A percentile compares a stretch with the other conserved stretches of the same genome.
Conservation (phyloP, 257 asterid species). For the Gentiana dahurica region DNA sequence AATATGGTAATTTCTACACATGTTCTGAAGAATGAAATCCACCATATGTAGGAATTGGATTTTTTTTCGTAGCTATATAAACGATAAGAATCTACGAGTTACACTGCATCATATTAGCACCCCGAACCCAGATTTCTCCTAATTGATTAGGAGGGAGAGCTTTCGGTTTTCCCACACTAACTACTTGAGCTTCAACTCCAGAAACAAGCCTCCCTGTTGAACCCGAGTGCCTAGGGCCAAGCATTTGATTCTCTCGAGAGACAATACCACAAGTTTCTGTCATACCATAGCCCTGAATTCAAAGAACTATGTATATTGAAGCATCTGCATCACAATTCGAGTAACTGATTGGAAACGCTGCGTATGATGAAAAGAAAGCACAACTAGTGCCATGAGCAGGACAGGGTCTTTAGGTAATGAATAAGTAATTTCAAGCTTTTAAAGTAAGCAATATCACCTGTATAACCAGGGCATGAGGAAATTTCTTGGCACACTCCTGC, state of each 20-base stretch:
- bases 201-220: conserved; percentile 63
- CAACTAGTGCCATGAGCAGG: too few species aligned
- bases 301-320: neutral
- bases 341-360: too few species aligned
- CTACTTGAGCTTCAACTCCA: conserved; percentile 67
- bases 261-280: conserved; percentile 48
- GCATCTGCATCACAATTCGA: too few species aligned
- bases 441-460: conserved; percentile 30
- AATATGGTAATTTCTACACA: neutral
- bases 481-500: conserved; percentile 80
- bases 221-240: conserved; percentile 22
- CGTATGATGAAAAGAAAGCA: too few species aligned
- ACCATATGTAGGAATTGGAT: too few species aligned
- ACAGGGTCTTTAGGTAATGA: too few species aligned
- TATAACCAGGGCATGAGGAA: conserved; percentile 51
- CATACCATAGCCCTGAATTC: conserved; percentile 83
- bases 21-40: too few species aligned
- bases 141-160: conserved; percentile 71
- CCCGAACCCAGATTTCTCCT: conserved; percentile 92
- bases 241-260: conserved; percentile 3
- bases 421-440: too few species aligned
- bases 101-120: conserved; percentile 91
- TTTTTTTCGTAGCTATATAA: too few species aligned
- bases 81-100: neutral
- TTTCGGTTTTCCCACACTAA: conserved; percentile 53